Base-by-base conservation (phyloP, 306 rosid species). In the Argentina anserina region DNA sequence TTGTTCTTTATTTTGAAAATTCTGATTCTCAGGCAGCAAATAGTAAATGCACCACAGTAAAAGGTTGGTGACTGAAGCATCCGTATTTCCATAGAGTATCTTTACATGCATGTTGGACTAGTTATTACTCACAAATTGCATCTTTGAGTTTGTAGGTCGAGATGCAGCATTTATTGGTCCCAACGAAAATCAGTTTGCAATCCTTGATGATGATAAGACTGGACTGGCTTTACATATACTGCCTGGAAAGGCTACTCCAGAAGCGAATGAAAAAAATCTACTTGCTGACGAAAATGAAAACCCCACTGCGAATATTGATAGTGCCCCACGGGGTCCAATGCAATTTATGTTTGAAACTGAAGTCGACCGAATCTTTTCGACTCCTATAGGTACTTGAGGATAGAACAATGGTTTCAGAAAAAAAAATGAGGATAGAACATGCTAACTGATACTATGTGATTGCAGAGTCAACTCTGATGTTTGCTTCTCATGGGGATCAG, bases 161-260 rank as follows among this genome's bases (percentile, higher is more conserved):
- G 99, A 91, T 83, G 97, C 90, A 64, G 97, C 99, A 80, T 91
- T 95, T 80, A 79, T 95, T 83, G 99, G 99, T 52, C 90, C 91
- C 84, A 90, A 82, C 41, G 97, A 95, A 77, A 91, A 87, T 75
- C 99, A 95, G 82, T 95, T 90, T 88, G 96, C 95, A 42, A 81
- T 91, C 77, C 97, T 95, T 28, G 99, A 95, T 65, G 99, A 90
- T 29, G 99, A 95, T 84, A 87, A 86, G 91, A 91, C 93, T 69
- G 99, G 92, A 73, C 75, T 95, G 79, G 88, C 90, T 55, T 76
- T 95, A 72, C 89, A 85, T 84, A 82, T 79, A 45, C 81, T 95
- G 37, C 92, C 95, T n/a, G 97, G 92, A 84, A 91, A 86, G 67
- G 81, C 84, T 67, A 77, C 92, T 59, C 77, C 82, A 55, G 96